Base-by-base conservation (phyloP, 2,329 filamentous ascomycete species). In the Fusarium brevicatenulatum region DNA sequence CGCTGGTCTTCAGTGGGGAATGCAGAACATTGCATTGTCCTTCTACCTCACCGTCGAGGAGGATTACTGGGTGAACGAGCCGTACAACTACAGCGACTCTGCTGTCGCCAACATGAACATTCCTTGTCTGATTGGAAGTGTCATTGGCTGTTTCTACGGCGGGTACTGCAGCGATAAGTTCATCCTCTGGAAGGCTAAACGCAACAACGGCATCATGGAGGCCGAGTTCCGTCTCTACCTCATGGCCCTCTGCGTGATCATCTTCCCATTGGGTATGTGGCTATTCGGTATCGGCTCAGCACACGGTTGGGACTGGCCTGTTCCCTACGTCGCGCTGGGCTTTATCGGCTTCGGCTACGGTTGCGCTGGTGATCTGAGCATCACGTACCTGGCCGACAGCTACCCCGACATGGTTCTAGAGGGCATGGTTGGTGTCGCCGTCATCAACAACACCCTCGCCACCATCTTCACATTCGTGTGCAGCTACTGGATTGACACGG, bases 321-420 rank as follows among this genome's bases (percentile, higher is more conserved):
- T 81, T 13, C 85, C 87, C 0, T 90, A 90, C 60, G 80, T 90
- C 19, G 88, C 86, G 4, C 79, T 90, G 1, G 88, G 86, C 7
- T 85, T 89, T 71, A 89, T 89, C 34, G 88, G 88, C 9, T 90
- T 90, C 61, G 88, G 88, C 5, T 90, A 87, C 78, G 88, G 88
- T 12, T 89, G 87, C 56, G 87, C 87, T 5, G 88, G 88, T 10
- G 88, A 90, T 77, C 76, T 90, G 64, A 83, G 84, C 60, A 84
- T 88, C 82, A 85, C 87, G 0, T 89, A 89, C 66, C 79, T 89
- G 9, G 86, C 87, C 72, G 87, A 89, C 66, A 85, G 85, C 7
- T 89, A 89, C 65, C 86, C 87, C 2, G 87, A 88, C 39, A 88
- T 88, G 83, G 84, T 89, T 10, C 79, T 89, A 6, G 87, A 89